A percentile compares a stretch with the other conserved stretches of the same genome.
These are phyloP conservation scores for Angomonas ambiguus DNA, from an alignment of 208 protist species.

Conservation along the genomic window DNA sequence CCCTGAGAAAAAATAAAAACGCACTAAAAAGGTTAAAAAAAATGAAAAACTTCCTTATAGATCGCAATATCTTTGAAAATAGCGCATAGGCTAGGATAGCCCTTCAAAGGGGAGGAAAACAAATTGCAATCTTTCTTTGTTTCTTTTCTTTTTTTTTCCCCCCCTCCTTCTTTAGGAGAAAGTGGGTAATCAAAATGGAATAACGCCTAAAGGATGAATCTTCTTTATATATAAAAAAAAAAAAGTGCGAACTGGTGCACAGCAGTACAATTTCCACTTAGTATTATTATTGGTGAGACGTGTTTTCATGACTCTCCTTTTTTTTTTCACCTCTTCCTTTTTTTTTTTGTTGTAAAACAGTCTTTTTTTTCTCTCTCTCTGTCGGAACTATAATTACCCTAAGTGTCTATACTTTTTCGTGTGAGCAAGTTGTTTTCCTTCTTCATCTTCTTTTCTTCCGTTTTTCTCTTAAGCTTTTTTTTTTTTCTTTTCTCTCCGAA, in stretches of 20 bases:
- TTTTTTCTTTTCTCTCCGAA: slow-evolving; percentile 1
- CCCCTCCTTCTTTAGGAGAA: not conserved
- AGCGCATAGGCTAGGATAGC: not conserved
- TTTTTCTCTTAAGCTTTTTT: not conserved
- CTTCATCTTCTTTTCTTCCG: not conserved
- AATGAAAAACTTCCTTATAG: slow-evolving; percentile 4
- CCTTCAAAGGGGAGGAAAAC: not conserved
- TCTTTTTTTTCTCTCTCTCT: not conserved
- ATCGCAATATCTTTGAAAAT: not conserved
- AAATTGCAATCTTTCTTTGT: not conserved
- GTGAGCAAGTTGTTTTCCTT: not conserved
- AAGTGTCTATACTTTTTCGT: not conserved
- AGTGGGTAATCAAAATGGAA: not conserved
- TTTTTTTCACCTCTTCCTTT: not conserved
- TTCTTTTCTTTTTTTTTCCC: slow-evolving; percentile 8
- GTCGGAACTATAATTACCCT: not conserved
- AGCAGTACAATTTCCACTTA: not conserved
- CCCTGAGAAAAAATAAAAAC: slow-evolving; percentile 13
- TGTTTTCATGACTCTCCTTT: not conserved
- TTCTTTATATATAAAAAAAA: no score
- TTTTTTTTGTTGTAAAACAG: not conserved
- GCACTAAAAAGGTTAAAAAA: not conserved
- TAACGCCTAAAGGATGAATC: not conserved
- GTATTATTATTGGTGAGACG: slow-evolving; percentile 2
- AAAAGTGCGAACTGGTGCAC: not conserved